Conservation (phyloP, 2,329 filamentous ascomycete species). For the Calonectria hawksworthii region DNA sequence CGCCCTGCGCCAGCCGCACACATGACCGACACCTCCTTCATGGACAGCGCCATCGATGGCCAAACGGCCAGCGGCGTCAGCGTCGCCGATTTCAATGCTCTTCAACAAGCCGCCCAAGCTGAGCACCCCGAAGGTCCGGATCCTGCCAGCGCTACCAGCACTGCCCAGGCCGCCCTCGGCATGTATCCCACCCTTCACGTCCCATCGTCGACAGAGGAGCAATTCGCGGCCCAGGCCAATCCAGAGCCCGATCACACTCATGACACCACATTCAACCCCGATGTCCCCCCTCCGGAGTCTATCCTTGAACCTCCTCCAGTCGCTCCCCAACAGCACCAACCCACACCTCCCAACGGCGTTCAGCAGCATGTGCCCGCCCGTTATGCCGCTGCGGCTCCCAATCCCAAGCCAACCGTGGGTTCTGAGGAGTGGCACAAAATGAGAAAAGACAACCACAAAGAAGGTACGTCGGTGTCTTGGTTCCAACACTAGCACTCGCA, state of each 20-base stretch:
- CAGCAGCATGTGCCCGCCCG: constrained; percentile 48
- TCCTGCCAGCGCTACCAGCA: constrained; percentile 68
- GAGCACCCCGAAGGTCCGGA: constrained; percentile 64
- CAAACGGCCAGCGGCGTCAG: constrained; percentile 59
- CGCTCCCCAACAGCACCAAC: constrained; percentile 46
- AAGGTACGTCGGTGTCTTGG: constrained; percentile 74
- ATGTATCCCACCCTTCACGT: constrained; percentile 74
- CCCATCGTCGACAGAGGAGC: constrained; percentile 70
- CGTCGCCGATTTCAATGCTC: constrained; percentile 68
- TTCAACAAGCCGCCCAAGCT: constrained; percentile 66
- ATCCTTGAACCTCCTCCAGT: constrained; percentile 47
- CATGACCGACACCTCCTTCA: constrained; percentile 66
- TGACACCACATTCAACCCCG: constrained; percentile 51
- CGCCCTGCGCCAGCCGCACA: constrained; percentile 61
- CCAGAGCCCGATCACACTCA: constrained; percentile 51
- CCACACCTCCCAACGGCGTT: constrained; percentile 57
- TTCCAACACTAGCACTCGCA: not conserved
- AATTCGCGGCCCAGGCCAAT: constrained; percentile 67
- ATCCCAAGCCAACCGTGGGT: constrained; percentile 88
- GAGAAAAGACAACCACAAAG: constrained; percentile 98
- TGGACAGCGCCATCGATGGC: constrained; percentile 66
- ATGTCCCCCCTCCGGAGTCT: constrained; percentile 48
- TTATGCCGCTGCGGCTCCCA: constrained; percentile 56
- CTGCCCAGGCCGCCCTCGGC: constrained; percentile 70
- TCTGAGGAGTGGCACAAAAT: constrained; percentile 99